phyloP scores from a whole-genome alignment of 768 basidiomycete genomes.

The Panellus pusillus region DNA sequence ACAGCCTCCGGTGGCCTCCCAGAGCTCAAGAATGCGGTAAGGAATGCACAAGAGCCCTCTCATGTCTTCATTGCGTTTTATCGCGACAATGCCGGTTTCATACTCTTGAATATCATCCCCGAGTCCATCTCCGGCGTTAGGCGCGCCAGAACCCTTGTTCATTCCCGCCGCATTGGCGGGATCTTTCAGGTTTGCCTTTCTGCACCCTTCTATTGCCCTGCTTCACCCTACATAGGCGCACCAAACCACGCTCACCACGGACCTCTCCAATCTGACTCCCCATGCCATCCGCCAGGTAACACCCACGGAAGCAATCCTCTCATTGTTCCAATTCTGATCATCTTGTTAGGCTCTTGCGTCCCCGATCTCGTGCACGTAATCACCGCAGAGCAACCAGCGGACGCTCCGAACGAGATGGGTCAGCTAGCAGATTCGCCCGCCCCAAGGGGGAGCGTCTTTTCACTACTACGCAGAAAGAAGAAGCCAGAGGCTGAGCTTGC shows the following conservation, averaged over 20 bases:
- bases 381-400: slow-evolving; percentile 7
- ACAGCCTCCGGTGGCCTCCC: slow-evolving; percentile 43
- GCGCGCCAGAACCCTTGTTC: slow-evolving; percentile 46
- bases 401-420: slow-evolving; percentile 11
- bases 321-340: not conserved
- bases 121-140: slow-evolving; percentile 38
- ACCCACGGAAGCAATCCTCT: slow-evolving; percentile 2
- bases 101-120: slow-evolving; percentile 48
- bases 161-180: slow-evolving; percentile 46
- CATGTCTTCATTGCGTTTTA: slow-evolving; percentile 48
- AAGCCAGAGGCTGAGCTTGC: slow-evolving; percentile 28
- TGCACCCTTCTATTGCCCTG: slow-evolving; percentile 24
- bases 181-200: slow-evolving; percentile 41
- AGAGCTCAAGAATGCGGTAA: slow-evolving; percentile 45
- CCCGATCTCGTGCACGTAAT: slow-evolving; percentile 21
- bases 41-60: slow-evolving; percentile 28
- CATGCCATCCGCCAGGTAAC: slow-evolving; percentile 37
- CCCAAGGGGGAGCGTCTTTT: slow-evolving; percentile 27
- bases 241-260: slow-evolving; percentile 46
- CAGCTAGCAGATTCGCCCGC: not conserved
- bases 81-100: slow-evolving; percentile 41
- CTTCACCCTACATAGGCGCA: slow-evolving; percentile 35
- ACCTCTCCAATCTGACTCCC: slow-evolving; percentile 44
- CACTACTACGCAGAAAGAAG: slow-evolving; percentile 43
- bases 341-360: slow-evolving; percentile 18